Conservation (phyloP, 1,284 basidiomycete genomes). For the Marasmius fiardii region DNA sequence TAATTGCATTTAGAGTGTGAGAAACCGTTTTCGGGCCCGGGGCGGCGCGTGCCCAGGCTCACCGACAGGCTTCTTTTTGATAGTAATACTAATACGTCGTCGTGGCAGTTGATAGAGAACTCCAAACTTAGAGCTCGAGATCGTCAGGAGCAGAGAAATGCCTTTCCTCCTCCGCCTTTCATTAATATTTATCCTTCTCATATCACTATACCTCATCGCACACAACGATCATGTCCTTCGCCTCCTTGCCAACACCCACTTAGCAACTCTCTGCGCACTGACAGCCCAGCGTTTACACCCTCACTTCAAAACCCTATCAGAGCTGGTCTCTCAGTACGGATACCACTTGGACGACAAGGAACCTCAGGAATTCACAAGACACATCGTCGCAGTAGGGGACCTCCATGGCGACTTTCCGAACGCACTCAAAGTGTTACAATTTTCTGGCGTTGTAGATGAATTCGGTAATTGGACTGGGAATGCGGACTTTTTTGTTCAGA, state of each 20-base stretch:
- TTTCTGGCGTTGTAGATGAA: conserved; percentile 72
- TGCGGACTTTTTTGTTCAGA: conserved; percentile 85
- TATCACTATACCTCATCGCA: not conserved
- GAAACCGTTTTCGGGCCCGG: too few relatives aligned
- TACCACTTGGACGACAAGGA: not conserved
- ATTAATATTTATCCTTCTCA: not conserved
- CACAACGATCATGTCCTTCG: not conserved
- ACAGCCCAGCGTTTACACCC: not conserved
- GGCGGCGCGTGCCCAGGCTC: too few relatives aligned
- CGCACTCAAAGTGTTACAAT: conserved; percentile 70
- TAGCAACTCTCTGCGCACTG: not conserved
- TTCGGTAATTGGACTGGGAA: conserved; percentile 74
- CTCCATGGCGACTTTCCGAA: conserved; percentile 77
- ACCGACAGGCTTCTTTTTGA: too few relatives aligned
- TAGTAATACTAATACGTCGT: too few relatives aligned
- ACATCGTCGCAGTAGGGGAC: conserved; percentile 79
- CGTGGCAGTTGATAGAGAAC: too few relatives aligned
- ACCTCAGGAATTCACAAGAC: conserved; percentile 36
- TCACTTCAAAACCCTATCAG: not conserved
- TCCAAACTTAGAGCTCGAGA: too few relatives aligned
- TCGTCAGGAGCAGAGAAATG: not conserved
- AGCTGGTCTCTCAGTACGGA: conserved; percentile 1
- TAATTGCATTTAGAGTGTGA: too few relatives aligned
- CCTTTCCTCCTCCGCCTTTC: not conserved
- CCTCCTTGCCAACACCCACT: not conserved